Evolutionary conservation across 192 early-diverging fungal species (phyloP).

Genomic region (Linnemannia schmuckeri): DNA sequence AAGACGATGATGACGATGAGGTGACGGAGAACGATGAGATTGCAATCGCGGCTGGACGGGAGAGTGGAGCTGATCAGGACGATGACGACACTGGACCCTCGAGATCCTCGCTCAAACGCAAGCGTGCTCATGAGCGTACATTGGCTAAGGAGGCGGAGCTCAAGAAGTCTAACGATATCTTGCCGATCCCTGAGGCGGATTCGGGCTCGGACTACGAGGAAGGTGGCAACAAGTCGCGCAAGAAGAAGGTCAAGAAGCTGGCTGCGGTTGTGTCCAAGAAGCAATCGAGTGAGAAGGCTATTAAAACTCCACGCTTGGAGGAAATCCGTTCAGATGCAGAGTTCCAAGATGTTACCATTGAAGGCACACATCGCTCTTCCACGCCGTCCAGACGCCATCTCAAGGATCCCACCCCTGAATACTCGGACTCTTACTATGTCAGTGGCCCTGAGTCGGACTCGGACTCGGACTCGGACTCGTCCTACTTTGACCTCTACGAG

Average conservation of each 20-base stretch:
- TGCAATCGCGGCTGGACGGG: constrained; percentile 8
- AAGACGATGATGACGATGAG: constrained; percentile 36
- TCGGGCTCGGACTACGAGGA: constrained; percentile 45
- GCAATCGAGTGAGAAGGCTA: constrained; percentile 5
- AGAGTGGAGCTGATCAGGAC: constrained; percentile 27
- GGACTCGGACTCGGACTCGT: constrained; percentile 51
- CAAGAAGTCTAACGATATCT: background rate
- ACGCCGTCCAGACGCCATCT: background rate
- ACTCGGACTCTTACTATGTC: constrained; percentile 32
- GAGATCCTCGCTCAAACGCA: constrained; percentile 34
- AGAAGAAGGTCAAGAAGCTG: constrained; percentile 41
- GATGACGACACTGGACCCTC: background rate
- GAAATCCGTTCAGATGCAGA: constrained; percentile 32
- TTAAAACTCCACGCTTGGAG: constrained; percentile 15
- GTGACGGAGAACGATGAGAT: constrained; percentile 35
- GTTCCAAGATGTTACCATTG: constrained; percentile 15
- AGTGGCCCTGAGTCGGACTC: constrained; percentile 46
- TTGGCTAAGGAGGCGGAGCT: constrained; percentile 7
- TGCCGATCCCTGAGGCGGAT: constrained; percentile 7
- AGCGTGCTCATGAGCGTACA: constrained; percentile 22
- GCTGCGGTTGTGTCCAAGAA: constrained; percentile 22
- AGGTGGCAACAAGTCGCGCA: constrained; percentile 17
- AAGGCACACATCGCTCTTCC: background rate
- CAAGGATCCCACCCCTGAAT: constrained; percentile 46
- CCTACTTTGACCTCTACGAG: constrained; percentile 56